phyloP scores from a whole-genome alignment of 2,329 filamentous ascomycete species.

The Metarhizium rileyi region DNA sequence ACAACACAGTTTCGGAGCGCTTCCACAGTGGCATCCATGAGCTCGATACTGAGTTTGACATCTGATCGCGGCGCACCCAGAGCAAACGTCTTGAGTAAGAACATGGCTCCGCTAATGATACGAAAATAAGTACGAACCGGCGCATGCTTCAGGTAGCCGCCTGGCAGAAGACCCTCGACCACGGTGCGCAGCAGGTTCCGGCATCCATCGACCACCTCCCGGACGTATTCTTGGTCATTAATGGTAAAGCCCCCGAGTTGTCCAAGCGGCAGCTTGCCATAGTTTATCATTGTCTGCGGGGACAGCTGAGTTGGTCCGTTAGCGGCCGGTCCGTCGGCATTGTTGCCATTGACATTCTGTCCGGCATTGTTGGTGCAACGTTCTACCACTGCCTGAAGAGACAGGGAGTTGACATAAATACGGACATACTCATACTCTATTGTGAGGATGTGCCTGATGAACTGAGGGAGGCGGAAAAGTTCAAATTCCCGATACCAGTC shows the following conservation, averaged over 20 bases:
- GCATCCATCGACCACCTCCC: conserved; percentile 67
- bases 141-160: conserved; percentile 70
- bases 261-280: conserved; percentile 53
- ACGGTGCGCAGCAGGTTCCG: conserved; percentile 69
- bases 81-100: conserved; percentile 75
- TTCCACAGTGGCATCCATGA: conserved; percentile 67
- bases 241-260: conserved; percentile 54
- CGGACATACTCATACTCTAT: conserved; percentile 96
- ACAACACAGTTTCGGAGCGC: conserved; percentile 70
- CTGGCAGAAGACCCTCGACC: conserved; percentile 64
- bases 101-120: conserved; percentile 79
- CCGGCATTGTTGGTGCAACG: conserved; percentile 70
- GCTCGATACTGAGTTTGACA: conserved; percentile 61
- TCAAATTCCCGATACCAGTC: conserved; percentile 80
- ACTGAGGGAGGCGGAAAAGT: conserved; percentile 57
- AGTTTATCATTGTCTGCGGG: conserved; percentile 55
- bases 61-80: conserved; percentile 71
- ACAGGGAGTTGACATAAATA: conserved; percentile 89
- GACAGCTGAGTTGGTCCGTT: conserved; percentile 32
- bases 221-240: conserved; percentile 63
- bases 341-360: conserved; percentile 29
- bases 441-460: conserved; percentile 65
- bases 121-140: conserved; percentile 79
- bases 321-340: conserved; percentile 21
- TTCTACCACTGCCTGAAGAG: conserved; percentile 89